A percentile compares a stretch with the other conserved stretches of the same genome.
phyloP scores from a whole-genome alignment of 164 flowering plant species.

The Nelumbo lutea region DNA sequence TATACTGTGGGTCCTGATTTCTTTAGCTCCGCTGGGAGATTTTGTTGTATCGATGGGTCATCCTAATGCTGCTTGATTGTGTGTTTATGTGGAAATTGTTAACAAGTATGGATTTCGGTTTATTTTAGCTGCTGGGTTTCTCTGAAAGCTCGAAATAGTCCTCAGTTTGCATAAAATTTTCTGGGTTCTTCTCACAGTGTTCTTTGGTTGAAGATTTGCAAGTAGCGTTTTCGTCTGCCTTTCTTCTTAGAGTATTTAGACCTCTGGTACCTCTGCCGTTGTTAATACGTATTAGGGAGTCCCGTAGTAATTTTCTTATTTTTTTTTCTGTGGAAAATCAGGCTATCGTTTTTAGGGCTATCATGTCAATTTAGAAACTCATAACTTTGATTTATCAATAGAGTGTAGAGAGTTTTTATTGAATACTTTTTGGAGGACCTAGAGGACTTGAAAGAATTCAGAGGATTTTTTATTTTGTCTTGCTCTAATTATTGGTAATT shows the following conservation, averaged over 20 bases:
- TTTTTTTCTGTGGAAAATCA: background rate
- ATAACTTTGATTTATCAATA: background rate
- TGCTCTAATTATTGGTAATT: background rate
- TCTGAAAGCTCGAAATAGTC: background rate
- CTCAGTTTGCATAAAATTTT: background rate
- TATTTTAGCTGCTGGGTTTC: constrained; percentile 3
- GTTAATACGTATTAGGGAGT: background rate
- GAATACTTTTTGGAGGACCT: background rate
- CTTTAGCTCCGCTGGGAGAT: constrained; percentile 5
- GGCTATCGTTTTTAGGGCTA: background rate
- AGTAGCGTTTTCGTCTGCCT: too few species aligned
- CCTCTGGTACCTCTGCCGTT: background rate
- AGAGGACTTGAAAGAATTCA: background rate
- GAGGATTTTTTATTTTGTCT: background rate
- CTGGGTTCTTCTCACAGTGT: constrained; percentile 4
- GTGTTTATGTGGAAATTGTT: constrained; percentile 6
- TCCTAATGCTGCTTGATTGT: constrained; percentile 5
- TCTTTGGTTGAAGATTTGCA: background rate
- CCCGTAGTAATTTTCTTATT: background rate
- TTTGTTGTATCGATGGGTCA: constrained; percentile 3
- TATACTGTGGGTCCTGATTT: constrained; percentile 9
- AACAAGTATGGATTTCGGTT: background rate
- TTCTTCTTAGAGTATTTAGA: background rate
- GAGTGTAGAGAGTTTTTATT: background rate
- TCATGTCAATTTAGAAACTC: background rate